A percentile compares a stretch with the other conserved stretches of the same genome.
These are phyloP conservation scores for Penicillium sp. DNA, from an alignment of 2,329 filamentous ascomycete species.

Conservation along the genomic window DNA sequence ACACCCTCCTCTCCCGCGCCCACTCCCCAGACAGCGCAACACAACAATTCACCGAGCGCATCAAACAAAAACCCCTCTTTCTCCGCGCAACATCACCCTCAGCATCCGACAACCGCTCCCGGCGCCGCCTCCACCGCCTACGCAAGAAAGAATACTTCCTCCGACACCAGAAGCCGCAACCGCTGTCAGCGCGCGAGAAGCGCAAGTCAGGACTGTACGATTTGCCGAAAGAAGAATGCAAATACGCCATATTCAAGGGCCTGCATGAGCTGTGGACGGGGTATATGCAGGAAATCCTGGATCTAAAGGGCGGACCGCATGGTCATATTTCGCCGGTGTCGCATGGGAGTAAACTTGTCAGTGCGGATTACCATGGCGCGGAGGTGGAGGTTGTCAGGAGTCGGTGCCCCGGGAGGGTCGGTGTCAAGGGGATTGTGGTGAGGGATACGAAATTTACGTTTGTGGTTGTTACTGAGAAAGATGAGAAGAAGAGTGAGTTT, in stretches of 20 bases:
- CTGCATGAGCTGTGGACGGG: conserved; percentile 77
- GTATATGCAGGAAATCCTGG: conserved; percentile 81
- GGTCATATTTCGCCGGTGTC: conserved; percentile 55
- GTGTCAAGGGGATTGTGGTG: conserved; percentile 80
- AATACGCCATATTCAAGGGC: conserved; percentile 74
- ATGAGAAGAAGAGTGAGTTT: conserved; percentile 65
- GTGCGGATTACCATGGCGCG: conserved; percentile 89
- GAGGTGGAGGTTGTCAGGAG: conserved; percentile 79
- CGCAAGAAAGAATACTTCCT: conserved; percentile 49
- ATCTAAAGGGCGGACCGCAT: conserved; percentile 47
- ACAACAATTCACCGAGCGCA: conserved; percentile 76
- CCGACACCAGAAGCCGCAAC: conserved; percentile 57
- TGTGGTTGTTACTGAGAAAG: conserved; percentile 72
- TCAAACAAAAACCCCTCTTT: conserved; percentile 77
- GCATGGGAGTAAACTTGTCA: conserved; percentile 64
- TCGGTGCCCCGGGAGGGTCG: conserved; percentile 76
- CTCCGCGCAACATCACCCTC: conserved; percentile 73
- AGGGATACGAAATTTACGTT: conserved; percentile 84
- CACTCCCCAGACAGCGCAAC: conserved; percentile 71
- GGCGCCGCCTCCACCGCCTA: conserved; percentile 54
- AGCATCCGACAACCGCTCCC: conserved; percentile 50
- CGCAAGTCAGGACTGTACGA: conserved; percentile 71
- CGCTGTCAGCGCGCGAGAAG: conserved; percentile 77
- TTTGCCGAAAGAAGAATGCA: conserved; percentile 65
- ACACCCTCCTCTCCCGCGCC: conserved; percentile 70